Conservation (phyloP, 495 filamentous ascomycete genomes). For the Penicillium roqueforti region DNA sequence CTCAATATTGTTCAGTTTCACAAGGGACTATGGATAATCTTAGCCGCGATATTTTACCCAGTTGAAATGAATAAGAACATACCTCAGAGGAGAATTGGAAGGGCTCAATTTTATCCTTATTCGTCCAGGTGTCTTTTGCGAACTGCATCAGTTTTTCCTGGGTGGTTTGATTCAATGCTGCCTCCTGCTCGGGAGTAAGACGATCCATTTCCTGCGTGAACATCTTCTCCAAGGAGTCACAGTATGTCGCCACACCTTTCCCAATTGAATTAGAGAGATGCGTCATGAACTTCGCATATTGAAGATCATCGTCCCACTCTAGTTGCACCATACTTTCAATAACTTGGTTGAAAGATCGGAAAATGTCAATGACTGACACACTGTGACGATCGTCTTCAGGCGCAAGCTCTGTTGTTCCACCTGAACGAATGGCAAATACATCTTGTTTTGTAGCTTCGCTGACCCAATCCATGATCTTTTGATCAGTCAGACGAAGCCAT, state of each 20-base stretch:
- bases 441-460: constrained; percentile 89
- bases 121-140: constrained; percentile 92
- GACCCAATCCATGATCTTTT: constrained; percentile 76
- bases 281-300: constrained; percentile 97
- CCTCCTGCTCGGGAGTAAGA: constrained; percentile 79
- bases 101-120: constrained; percentile 90
- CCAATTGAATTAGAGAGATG: constrained; percentile 85
- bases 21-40: constrained; percentile 63
- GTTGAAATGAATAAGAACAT: constrained; percentile 8
- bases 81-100: constrained; percentile 98
- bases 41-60: constrained; percentile 6
- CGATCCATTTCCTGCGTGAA: constrained; percentile 94
- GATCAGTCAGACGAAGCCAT: constrained; percentile 80
- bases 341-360: constrained; percentile 85
- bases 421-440: constrained; percentile 64
- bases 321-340: constrained; percentile 80
- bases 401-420: constrained; percentile 54
- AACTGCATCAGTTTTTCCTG: constrained; percentile 88
- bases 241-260: constrained; percentile 79
- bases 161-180: constrained; percentile 68
- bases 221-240: constrained; percentile 80
- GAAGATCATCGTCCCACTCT: constrained; percentile 88
- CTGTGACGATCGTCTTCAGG: constrained; percentile 87
- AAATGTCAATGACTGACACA: constrained; percentile 88
- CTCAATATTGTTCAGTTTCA: constrained; percentile 97